Evolutionary conservation across 2,329 filamentous ascomycete species (phyloP), one percentile per base, ranked within the genome.

Genomic region (Thermochaetoides dissita): DNA sequence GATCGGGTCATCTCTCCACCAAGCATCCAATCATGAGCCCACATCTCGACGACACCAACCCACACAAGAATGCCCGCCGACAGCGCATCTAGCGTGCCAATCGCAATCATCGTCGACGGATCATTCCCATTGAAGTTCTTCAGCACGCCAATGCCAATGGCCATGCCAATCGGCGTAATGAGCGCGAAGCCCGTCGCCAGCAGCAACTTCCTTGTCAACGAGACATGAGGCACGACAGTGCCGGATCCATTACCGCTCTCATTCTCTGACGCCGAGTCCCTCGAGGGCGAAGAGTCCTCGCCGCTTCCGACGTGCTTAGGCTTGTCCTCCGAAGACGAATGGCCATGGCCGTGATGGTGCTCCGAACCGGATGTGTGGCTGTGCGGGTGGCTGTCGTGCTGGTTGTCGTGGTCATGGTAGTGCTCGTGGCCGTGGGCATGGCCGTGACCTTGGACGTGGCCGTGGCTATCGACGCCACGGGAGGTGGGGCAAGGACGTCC

Each of bases 11-110:
- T 59, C 53, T 81, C 50, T 11, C 70, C 72, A 1, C 65, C 65
- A 52, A 75, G 62, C 51, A 81, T 71, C 83, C 83, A 88, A 55
- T 88, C 83, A 34, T 72, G 65, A 2, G 79, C 79, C 74, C 79
- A 79, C 81, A 88, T 86, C 62, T 87, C 82, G 0, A 87, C 81
- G 1, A 87, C 61, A 2, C 81, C 80, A 2, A 87, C 81, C 81
- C 83, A 88, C n/a, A 82, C 63, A 30, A 88, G 65, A 36, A 89
- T 84, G 29, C 83, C 83, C 0, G 83, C 81, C 1, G 76, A 83
- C 8, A 87, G 55, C 6, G 82, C 79, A 57, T 88, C 78, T 1
- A 88, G 65, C 0, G 81, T 84, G 0, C 81, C 83, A 32, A 87
- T 75, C 2, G 81, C 77, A 36, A 87, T 60, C 34, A 86, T 66